Conservation (phyloP, 805 yeast species). For the Candida ficus region DNA sequence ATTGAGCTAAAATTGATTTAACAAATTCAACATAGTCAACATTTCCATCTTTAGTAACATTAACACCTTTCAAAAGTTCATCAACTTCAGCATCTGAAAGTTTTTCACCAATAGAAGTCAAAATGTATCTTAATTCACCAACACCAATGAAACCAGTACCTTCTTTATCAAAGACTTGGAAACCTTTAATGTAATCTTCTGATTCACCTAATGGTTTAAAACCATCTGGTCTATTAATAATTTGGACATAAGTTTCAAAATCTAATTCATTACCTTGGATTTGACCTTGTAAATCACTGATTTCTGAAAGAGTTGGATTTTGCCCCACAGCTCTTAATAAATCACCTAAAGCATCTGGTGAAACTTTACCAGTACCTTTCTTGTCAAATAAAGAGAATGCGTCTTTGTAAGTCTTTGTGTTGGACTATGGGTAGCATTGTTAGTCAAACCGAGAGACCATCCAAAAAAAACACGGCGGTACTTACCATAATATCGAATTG, state of each 20-base stretch:
- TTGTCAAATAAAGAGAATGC: constrained; percentile 96
- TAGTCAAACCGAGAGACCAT: no score
- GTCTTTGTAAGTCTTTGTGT: constrained; percentile 59
- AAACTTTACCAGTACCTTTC: constrained; percentile 89
- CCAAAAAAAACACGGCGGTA: no score
- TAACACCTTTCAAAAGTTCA: constrained; percentile 92
- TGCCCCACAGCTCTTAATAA: constrained; percentile 95
- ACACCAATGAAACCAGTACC: constrained; percentile 94
- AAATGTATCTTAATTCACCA: constrained; percentile 91
- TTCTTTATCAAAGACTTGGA: constrained; percentile 97
- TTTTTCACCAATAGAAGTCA: constrained; percentile 95
- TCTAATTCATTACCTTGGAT: constrained; percentile 41
- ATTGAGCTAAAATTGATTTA: constrained; percentile 88
- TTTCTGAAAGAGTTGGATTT: constrained; percentile 93
- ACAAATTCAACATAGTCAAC: constrained; percentile 95
- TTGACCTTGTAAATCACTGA: constrained; percentile 49
- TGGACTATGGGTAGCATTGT: constrained; percentile 7
- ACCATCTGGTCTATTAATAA: constrained; percentile 82
- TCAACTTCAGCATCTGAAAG: constrained; percentile 88
- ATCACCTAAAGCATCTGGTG: constrained; percentile 83
- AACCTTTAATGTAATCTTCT: constrained; percentile 84
- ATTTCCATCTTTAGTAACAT: constrained; percentile 87
- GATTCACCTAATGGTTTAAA: constrained; percentile 85
- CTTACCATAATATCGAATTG: constrained; percentile 1
- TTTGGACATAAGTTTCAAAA: constrained; percentile 69